These are phyloP conservation scores for Microdochium bolleyi DNA, from an alignment of 2,329 filamentous ascomycete genomes.

Conservation along the genomic window DNA sequence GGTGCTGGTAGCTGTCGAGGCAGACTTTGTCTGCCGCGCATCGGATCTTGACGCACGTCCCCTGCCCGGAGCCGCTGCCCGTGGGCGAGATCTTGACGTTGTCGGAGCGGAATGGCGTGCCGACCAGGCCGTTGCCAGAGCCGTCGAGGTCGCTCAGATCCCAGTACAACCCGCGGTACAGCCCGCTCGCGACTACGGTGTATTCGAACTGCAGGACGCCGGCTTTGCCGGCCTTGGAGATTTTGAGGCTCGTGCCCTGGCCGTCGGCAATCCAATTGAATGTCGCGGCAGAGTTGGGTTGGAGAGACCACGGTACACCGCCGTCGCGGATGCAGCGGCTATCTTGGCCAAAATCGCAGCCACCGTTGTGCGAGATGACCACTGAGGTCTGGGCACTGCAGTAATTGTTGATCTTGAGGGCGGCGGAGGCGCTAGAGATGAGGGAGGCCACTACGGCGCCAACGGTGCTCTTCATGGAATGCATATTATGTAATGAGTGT, in stretches of 20 bases:
- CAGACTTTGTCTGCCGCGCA: slow-evolving; percentile 4
- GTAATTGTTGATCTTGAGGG: neutral
- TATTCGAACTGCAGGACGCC: slow-evolving; percentile 8
- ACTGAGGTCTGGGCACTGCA: neutral
- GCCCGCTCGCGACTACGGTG: neutral
- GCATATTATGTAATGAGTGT: no score
- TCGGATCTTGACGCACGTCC: slow-evolving; percentile 3
- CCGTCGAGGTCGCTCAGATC: slow-evolving; percentile 7
- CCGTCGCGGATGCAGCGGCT: neutral
- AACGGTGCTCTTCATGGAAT: no score
- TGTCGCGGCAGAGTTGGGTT: neutral
- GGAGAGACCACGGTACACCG: neutral
- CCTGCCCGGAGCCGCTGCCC: slow-evolving; percentile 2
- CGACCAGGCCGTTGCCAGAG: slow-evolving; percentile 2
- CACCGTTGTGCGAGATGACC: neutral
- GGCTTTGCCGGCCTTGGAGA: slow-evolving; percentile 1
- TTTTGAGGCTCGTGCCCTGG: slow-evolving; percentile 4
- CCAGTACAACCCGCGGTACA: slow-evolving; percentile 2
- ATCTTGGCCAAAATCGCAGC: neutral
- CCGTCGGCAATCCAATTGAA: slow-evolving; percentile 1
- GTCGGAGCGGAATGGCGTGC: slow-evolving; percentile 5
- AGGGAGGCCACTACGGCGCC: neutral
- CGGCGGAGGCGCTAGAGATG: neutral
- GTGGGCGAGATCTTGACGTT: slow-evolving; percentile 6
- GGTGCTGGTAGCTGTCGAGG: slow-evolving; percentile 5